Conservation (phyloP, 148 eudicot species). For the Limonium bicolor region DNA sequence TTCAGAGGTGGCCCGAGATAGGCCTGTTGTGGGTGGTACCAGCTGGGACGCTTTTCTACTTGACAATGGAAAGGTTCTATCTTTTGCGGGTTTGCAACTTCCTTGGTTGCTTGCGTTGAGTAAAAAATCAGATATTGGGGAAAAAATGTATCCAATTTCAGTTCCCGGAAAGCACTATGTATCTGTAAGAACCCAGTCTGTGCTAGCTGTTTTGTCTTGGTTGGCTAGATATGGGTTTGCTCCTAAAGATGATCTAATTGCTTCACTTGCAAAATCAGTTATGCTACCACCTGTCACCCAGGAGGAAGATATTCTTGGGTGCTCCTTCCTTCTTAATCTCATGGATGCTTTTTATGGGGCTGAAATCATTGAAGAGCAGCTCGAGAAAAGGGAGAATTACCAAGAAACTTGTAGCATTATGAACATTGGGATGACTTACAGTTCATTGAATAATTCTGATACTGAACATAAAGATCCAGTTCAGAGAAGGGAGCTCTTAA, state of each 20-base stretch:
- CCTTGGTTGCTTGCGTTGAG: slow-evolving; percentile 84
- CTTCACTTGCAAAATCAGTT: slow-evolving; percentile 60
- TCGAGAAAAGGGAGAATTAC: slow-evolving; percentile 60
- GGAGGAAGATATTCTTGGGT: slow-evolving; percentile 77
- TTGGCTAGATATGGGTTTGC: slow-evolving; percentile 70
- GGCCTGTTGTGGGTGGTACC: slow-evolving; percentile 32
- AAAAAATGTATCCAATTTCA: slow-evolving; percentile 30
- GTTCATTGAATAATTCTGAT: slow-evolving; percentile 62
- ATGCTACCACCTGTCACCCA: slow-evolving; percentile 90
- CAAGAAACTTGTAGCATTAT: slow-evolving; percentile 75
- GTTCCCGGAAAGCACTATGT: slow-evolving; percentile 27
- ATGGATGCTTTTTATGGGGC: slow-evolving; percentile 84
- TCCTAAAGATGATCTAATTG: slow-evolving; percentile 81
- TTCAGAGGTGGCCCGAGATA: slow-evolving; percentile 45
- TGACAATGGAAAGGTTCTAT: slow-evolving; percentile 49
- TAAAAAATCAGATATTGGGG: slow-evolving; percentile 33
- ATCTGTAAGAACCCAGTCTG: slow-evolving; percentile 47
- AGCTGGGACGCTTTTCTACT: slow-evolving; percentile 48
- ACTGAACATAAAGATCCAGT: slow-evolving; percentile 43
- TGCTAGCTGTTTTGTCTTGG: slow-evolving; percentile 69
- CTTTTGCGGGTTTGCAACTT: slow-evolving; percentile 68
- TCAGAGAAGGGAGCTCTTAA: slow-evolving; percentile 68
- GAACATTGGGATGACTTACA: slow-evolving; percentile 90
- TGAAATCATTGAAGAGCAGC: slow-evolving; percentile 79
- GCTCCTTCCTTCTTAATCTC: slow-evolving; percentile 82